These are phyloP conservation scores for Tuber brumale DNA, from an alignment of 495 filamentous ascomycete species.

Conservation along the genomic window DNA sequence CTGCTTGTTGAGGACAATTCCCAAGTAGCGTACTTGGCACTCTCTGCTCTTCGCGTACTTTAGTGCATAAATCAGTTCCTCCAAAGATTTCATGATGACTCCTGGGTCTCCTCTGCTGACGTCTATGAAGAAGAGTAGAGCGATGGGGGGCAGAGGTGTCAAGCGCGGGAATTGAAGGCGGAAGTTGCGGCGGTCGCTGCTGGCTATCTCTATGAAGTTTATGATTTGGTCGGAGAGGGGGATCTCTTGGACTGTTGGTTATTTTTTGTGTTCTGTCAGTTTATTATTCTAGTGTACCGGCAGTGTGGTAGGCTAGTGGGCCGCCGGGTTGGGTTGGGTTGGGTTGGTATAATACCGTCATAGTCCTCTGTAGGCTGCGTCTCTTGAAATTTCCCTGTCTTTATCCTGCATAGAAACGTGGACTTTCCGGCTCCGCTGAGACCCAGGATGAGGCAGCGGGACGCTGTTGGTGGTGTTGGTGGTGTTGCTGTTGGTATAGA, in stretches of 20 bases:
- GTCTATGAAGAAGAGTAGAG: constrained; percentile 38
- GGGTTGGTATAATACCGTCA: constrained; percentile 16
- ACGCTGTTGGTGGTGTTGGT: constrained; percentile 8
- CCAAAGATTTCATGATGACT: constrained; percentile 20
- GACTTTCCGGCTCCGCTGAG: constrained; percentile 37
- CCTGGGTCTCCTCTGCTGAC: constrained; percentile 11
- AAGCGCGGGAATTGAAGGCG: constrained; percentile 33
- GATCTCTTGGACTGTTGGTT: constrained; percentile 31
- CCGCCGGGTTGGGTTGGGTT: not conserved
- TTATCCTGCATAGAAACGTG: constrained; percentile 32
- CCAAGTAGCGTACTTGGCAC: constrained; percentile 29
- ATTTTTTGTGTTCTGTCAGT: constrained; percentile 12
- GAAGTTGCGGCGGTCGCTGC: constrained; percentile 33
- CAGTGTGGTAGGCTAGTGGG: not conserved
- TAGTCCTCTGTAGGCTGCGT: constrained; percentile 25
- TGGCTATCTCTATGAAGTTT: constrained; percentile 34
- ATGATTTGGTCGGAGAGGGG: constrained; percentile 30
- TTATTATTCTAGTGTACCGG: not conserved
- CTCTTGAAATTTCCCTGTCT: constrained; percentile 27
- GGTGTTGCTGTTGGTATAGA: not conserved
- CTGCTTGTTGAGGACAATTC: constrained; percentile 38
- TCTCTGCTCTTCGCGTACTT: constrained; percentile 25
- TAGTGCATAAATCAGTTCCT: constrained; percentile 31
- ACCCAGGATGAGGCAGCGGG: constrained; percentile 32
- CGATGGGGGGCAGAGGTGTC: constrained; percentile 16